Base-by-base conservation (phyloP, 148 eudicot genomes). In the Limonium bicolor region DNA sequence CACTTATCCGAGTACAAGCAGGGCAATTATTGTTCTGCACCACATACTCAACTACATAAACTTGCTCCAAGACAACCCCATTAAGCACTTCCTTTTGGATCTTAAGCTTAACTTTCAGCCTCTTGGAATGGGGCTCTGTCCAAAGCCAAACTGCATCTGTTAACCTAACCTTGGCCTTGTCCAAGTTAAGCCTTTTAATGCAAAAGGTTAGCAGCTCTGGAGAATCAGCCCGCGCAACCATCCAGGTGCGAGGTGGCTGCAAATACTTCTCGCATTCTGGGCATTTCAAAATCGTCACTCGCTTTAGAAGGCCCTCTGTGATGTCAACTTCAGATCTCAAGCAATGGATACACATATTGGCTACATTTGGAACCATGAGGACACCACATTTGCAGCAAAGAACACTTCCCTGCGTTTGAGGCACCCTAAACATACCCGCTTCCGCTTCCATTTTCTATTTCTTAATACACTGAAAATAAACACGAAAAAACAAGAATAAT, bases 341-440 rank as follows among this genome's bases (percentile, higher is more conserved):
- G 52, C 92, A 81, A 20, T 56, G 70, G 23, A 70, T 67, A 10
- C 92, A 77, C 92, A 81, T 81, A 46, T 81, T 81, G 33, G 78
- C 92, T 7, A 78, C 85, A 58, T 77, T 73, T 12, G 92, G 92
- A 31, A 48, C 57, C 78, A 77, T 77, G 10, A 51, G 53, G 16
- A 77, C 53, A 5, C 81, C 85, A 55, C 92, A 81, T 48, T 70
- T 73, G 67, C 92, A 81, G 63, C 92, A 81, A 4, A 77, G 39
- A 21, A 81, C 82, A 24, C 42, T 74, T 43, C 86, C 86, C 7
- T 74, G 23, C 7, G 82, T 78, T 15, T 74, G 80, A 12, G 29
- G 51, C 19, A 69, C 77, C 45, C 15, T 26, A 53, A 76, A 76
- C 83, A 76, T 72, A 10, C 83, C 74, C 22, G 54, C 26, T 21